A percentile compares a stretch with the other conserved stretches of the same genome.
phyloP scores from a whole-genome alignment of 805 yeast species.

The Candida xyloterini region DNA sequence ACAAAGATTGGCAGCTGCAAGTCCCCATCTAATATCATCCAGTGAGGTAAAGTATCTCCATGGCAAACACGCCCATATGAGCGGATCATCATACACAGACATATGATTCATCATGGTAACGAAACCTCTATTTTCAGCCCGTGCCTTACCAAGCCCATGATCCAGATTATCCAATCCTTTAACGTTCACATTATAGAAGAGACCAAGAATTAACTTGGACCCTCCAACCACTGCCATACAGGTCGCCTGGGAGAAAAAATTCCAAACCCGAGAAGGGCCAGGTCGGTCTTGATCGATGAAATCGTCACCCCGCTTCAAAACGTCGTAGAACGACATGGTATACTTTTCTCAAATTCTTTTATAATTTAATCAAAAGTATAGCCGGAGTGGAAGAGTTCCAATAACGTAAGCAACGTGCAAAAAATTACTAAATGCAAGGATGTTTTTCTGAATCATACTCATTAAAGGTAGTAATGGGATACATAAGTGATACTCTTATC shows the following conservation, averaged over 20 bases:
- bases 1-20: conserved; percentile 91
- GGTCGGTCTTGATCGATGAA: conserved; percentile 55
- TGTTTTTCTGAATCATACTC: background rate
- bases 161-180: conserved; percentile 63
- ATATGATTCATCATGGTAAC: conserved; percentile 90
- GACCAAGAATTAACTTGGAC: conserved; percentile 58
- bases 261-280: conserved; percentile 58
- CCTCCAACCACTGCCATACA: conserved; percentile 62
- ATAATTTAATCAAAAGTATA: too few relatives aligned
- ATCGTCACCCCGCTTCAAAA: conserved; percentile 69
- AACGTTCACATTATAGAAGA: conserved; percentile 62
- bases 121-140: conserved; percentile 67
- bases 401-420: too few relatives aligned
- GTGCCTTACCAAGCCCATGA: conserved; percentile 58
- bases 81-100: conserved; percentile 91
- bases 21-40: conserved; percentile 83
- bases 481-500: conserved; percentile 28
- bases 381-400: too few relatives aligned
- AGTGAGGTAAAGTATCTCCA: conserved; percentile 59
- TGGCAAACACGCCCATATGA: conserved; percentile 84
- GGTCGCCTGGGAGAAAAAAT: conserved; percentile 62
- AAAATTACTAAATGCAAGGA: conserved; percentile 1
- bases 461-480: background rate
- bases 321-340: conserved; percentile 66
- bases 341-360: background rate